A percentile compares a stretch with the other conserved stretches of the same genome.
These are phyloP conservation scores for Fusarium xylarioides DNA, from an alignment of 2,329 filamentous ascomycete species.

Conservation along the genomic window DNA sequence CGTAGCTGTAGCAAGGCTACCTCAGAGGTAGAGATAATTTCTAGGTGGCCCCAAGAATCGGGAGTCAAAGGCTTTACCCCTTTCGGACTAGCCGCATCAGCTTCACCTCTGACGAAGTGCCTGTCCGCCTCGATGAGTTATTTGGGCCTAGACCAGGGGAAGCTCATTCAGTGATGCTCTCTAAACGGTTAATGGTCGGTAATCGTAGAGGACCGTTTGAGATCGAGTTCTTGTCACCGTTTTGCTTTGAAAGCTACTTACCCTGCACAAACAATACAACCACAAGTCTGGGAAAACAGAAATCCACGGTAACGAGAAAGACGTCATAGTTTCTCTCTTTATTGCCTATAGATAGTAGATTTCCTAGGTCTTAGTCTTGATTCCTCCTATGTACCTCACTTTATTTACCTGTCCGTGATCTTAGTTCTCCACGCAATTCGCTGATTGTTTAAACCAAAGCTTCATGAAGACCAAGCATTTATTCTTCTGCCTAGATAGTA, in stretches of 20 bases:
- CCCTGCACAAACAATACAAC: neutral
- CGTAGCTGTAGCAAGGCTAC: slow-evolving; percentile 46
- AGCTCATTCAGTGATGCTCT: slow-evolving; percentile 3
- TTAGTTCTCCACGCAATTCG: neutral
- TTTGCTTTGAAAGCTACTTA: neutral
- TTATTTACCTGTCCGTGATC: too few relatives aligned
- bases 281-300: neutral
- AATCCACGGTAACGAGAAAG: neutral
- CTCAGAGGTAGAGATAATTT: slow-evolving; percentile 48
- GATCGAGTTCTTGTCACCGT: neutral
- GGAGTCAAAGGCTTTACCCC: slow-evolving; percentile 26
- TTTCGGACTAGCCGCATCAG: slow-evolving; percentile 36
- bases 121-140: slow-evolving; percentile 17
- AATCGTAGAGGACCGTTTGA: neutral
- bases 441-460: neutral
- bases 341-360: neutral
- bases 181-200: slow-evolving; percentile 37
- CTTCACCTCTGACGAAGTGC: slow-evolving; percentile 22
- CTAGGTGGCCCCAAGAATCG: slow-evolving; percentile 44
- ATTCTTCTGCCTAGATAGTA: neutral
- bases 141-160: slow-evolving; percentile 29
- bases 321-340: neutral
- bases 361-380: neutral
- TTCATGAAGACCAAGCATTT: too few relatives aligned
- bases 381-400: neutral